Conservation (phyloP, 306 rosid genomes). For the Corylus avellana region DNA sequence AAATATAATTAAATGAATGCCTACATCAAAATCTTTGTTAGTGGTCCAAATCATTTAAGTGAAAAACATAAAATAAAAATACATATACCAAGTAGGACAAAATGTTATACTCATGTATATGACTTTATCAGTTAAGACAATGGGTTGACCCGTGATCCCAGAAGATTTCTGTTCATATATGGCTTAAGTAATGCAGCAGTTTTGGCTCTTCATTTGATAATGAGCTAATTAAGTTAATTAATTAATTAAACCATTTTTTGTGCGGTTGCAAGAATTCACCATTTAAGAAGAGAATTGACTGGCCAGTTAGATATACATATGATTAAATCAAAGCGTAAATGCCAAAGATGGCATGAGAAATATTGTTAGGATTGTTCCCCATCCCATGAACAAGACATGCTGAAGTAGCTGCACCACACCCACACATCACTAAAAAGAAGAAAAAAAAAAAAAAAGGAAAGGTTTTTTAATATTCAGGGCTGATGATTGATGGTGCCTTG, state of each 20-base stretch:
- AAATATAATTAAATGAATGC: no score
- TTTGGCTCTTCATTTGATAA: not conserved
- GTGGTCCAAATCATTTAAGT: no score
- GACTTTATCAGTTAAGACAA: constrained; percentile 7
- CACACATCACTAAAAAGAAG: not conserved
- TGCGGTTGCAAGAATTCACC: not conserved
- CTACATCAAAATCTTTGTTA: no score
- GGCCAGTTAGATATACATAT: not conserved
- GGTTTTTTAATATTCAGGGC: not conserved
- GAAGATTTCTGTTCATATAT: not conserved
- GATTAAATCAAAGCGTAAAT: constrained; percentile 16
- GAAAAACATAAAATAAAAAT: not conserved
- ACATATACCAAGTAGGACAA: constrained; percentile 20
- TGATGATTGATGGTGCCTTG: not conserved
- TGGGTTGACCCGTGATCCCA: constrained; percentile 18
- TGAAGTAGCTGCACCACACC: constrained; percentile 4
- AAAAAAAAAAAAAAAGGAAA: not conserved
- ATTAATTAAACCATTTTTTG: no score
- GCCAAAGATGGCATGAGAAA: constrained; percentile 1
- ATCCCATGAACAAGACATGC: constrained; percentile 31
- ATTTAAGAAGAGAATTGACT: constrained; percentile 13
- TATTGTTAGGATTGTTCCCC: constrained; percentile 35
- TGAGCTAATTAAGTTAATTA: no score
- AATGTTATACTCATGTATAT: not conserved
- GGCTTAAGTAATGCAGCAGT: no score